These are phyloP conservation scores for Xylariaceae sp. DNA, from an alignment of 2,329 filamentous ascomycete genomes.

Conservation along the genomic window DNA sequence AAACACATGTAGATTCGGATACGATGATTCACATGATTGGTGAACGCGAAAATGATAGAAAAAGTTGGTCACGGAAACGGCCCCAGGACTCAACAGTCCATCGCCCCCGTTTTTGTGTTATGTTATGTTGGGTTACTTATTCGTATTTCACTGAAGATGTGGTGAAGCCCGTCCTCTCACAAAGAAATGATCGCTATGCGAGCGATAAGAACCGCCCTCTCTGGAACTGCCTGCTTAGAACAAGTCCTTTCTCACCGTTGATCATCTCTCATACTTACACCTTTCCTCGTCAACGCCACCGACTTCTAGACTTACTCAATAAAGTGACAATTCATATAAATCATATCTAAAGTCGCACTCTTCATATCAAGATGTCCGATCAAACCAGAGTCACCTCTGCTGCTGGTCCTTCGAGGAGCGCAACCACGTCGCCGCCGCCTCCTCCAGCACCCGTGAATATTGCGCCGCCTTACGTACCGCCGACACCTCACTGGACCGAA, in stretches of 20 bases:
- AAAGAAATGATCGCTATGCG: neutral
- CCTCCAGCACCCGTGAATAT: constrained; percentile 11
- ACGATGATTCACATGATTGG: neutral
- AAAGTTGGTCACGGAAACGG: neutral
- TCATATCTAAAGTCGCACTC: neutral
- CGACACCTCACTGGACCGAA: constrained; percentile 19
- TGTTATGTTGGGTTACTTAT: neutral
- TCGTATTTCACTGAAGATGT: neutral
- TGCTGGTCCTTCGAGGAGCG: neutral
- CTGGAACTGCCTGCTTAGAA: neutral
- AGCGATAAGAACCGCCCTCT: neutral
- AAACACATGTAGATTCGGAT: neutral
- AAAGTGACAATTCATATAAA: neutral
- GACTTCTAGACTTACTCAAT: neutral
- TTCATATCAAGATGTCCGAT: neutral
- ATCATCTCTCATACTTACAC: neutral
- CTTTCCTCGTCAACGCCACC: neutral
- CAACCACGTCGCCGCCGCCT: neutral
- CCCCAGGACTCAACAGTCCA: neutral
- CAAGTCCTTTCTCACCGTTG: neutral
- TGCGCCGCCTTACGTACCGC: constrained; percentile 1
- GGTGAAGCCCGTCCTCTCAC: neutral
- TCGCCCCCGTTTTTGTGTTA: neutral
- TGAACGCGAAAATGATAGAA: neutral
- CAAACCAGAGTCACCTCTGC: neutral